Conservation (phyloP, 2,329 filamentous ascomycete species). For the Neoarthrinium moseri region DNA sequence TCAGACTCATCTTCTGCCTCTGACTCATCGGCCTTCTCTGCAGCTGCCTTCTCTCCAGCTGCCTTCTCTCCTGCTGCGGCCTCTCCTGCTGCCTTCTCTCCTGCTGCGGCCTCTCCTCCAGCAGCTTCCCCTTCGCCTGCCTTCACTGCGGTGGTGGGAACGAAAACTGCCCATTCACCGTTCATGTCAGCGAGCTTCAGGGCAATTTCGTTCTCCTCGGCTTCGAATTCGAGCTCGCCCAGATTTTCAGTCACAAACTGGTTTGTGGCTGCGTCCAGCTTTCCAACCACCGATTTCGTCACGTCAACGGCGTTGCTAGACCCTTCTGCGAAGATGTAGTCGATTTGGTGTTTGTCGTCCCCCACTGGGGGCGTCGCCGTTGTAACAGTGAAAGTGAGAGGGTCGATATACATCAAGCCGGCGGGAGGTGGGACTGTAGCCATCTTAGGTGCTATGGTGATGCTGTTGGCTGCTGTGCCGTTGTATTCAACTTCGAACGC, state of each 20-base stretch:
- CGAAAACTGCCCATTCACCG: constrained; percentile 14
- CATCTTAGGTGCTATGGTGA: constrained; percentile 12
- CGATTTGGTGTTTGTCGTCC: constrained; percentile 12
- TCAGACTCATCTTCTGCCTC: too few species aligned
- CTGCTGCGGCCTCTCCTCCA: background rate
- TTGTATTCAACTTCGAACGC: constrained; percentile 14
- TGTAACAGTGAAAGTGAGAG: constrained; percentile 10
- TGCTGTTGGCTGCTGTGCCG: constrained; percentile 10
- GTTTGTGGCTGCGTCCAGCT: constrained; percentile 12
- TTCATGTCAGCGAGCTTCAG: constrained; percentile 14
- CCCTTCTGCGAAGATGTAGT: constrained; percentile 14
- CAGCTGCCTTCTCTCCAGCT: background rate
- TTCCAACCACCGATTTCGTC: constrained; percentile 8
- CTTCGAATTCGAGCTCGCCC: constrained; percentile 17
- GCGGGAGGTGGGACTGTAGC: constrained; percentile 7
- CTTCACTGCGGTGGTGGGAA: constrained; percentile 9
- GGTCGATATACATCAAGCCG: constrained; percentile 15
- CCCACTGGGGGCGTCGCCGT: constrained; percentile 5
- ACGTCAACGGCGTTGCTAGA: constrained; percentile 10
- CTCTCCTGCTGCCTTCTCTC: background rate
- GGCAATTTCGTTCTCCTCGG: constrained; percentile 14
- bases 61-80: background rate
- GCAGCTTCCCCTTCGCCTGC: background rate
- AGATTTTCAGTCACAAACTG: constrained; percentile 11
- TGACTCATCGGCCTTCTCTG: too few species aligned